Conservation (phyloP, 2,329 filamentous ascomycete species). For the Colletotrichum viniferum region DNA sequence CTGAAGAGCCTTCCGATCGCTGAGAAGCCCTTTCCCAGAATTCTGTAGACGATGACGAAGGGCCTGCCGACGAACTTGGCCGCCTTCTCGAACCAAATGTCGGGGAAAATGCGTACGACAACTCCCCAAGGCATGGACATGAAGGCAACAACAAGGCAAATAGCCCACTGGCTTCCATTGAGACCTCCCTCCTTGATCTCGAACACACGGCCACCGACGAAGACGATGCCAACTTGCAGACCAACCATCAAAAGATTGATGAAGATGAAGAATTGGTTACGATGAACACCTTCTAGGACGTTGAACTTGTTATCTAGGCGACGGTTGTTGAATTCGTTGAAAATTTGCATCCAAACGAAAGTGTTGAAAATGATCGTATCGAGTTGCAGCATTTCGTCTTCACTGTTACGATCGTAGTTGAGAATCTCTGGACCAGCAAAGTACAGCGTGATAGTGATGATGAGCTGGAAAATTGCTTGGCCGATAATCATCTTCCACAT, state of each 20-base stretch:
- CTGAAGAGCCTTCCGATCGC: constrained; percentile 4
- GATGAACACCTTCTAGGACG: constrained; percentile 61
- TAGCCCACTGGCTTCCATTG: constrained; percentile 57
- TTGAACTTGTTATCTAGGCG: constrained; percentile 68
- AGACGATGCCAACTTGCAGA: constrained; percentile 61
- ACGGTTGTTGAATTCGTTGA: constrained; percentile 71
- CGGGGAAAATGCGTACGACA: constrained; percentile 54
- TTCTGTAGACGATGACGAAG: constrained; percentile 72
- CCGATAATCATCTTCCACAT: constrained; percentile 73
- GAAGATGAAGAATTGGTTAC: constrained; percentile 61
- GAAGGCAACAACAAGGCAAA: constrained; percentile 53
- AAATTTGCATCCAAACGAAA: constrained; percentile 76
- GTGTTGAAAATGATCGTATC: constrained; percentile 72
- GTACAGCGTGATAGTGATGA: constrained; percentile 62
- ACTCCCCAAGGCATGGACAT: constrained; percentile 56
- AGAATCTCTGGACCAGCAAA: constrained; percentile 64
- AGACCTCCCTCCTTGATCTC: constrained; percentile 41
- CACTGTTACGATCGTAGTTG: constrained; percentile 45
- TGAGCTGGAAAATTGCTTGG: constrained; percentile 64
- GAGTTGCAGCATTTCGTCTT: constrained; percentile 46
- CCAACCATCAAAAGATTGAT: constrained; percentile 63
- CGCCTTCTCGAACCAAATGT: constrained; percentile 77
- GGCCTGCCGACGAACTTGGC: constrained; percentile 99
- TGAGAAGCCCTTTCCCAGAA: not conserved
- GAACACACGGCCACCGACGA: constrained; percentile 61